Base-by-base conservation (phyloP, 768 basidiomycete genomes). In the Gloeopeniophorella convolvens region DNA sequence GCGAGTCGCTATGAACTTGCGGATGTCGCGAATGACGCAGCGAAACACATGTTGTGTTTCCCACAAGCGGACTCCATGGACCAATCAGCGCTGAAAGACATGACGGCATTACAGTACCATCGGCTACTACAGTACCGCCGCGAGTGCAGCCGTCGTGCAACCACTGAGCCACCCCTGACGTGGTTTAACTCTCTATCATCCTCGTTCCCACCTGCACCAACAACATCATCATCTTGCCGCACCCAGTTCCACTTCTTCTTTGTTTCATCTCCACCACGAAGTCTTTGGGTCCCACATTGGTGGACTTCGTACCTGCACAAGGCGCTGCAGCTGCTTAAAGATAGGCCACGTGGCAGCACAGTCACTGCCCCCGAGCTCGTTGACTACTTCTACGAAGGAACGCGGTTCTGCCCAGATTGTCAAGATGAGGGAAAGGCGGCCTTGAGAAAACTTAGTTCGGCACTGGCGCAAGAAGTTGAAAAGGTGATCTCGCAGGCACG, bases 201-300 rank as follows among this genome's bases (percentile, higher is more conserved):
- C 5, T n/a, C 49, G 4, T 44, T 11, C 15, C 39, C 49, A 1
- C 23, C 50, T n/a, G n/a, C 49, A 5, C 54, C 54, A 9, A 45
- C 15, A 11, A 55, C 54, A 4, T 21, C 54, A 2, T 5, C 15
- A 16, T 55, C 49, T 26, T 55, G 54, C 16, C 54, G 54, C 5
- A 24, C 49, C 11, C 54, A 55, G 36, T 51, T 51, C 16, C 50
- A 55, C 43, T 55, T 55, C 21, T 55, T 41, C 30, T 54, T 51
- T 24, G 32, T 50, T 27, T 50, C 54, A 35, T 39, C 39, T 7
- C 44, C 42, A 5, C 53, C 53, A 18, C 49, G 42, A 45, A 54
- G 31, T 28, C 48, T 55, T 26, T 55, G 54, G 54, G 54, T 55
- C 15, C 54, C 54, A 20, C 43, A 51, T 42, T 55, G 54, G 54